phyloP scores from a whole-genome alignment of 2,329 filamentous ascomycete species.

The Botryosphaeria agaves region DNA sequence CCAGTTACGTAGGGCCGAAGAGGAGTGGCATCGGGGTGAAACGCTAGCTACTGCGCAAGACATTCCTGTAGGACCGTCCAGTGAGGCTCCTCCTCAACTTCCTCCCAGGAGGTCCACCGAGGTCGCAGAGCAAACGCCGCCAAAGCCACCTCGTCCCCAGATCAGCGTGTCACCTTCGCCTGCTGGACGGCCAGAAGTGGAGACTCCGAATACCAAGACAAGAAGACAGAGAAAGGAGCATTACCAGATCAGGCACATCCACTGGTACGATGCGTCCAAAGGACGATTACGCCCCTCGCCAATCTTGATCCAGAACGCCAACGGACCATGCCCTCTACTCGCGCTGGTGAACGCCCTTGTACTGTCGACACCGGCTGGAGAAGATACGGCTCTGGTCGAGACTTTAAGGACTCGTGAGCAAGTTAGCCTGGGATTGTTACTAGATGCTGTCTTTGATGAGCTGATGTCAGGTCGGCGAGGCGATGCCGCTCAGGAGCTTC shows the following conservation, averaged over 20 bases:
- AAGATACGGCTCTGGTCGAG: constrained; percentile 56
- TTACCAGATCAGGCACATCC: constrained; percentile 84
- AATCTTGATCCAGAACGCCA: constrained; percentile 80
- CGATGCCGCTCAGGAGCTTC: constrained; percentile 46
- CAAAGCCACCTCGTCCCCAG: constrained; percentile 15
- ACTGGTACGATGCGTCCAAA: constrained; percentile 54
- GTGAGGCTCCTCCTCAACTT: too few relatives aligned
- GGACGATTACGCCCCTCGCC: constrained; percentile 45
- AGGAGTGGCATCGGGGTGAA: constrained; percentile 11
- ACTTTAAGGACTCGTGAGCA: constrained; percentile 67
- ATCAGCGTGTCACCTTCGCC: too few relatives aligned
- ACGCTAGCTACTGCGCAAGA: constrained; percentile 6
- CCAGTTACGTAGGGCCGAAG: constrained; percentile 10
- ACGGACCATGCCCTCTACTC: constrained; percentile 84
- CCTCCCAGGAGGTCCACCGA: constrained; percentile 7
- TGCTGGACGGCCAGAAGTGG: constrained; percentile 13
- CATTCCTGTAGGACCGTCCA: too few relatives aligned
- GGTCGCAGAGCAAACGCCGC: constrained; percentile 14
- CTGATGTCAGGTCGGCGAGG: constrained; percentile 62
- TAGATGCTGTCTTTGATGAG: constrained; percentile 86
- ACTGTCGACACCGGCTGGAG: constrained; percentile 54
- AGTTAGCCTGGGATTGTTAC: constrained; percentile 66
- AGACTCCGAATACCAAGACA: constrained; percentile 22
- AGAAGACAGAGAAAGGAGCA: constrained; percentile 47
- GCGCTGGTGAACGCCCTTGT: constrained; percentile 87